Evolutionary conservation across 169 alveolate species (phyloP), one percentile per base, ranked within the genome.

Genomic region (Cryptosporidium xiaoi): DNA sequence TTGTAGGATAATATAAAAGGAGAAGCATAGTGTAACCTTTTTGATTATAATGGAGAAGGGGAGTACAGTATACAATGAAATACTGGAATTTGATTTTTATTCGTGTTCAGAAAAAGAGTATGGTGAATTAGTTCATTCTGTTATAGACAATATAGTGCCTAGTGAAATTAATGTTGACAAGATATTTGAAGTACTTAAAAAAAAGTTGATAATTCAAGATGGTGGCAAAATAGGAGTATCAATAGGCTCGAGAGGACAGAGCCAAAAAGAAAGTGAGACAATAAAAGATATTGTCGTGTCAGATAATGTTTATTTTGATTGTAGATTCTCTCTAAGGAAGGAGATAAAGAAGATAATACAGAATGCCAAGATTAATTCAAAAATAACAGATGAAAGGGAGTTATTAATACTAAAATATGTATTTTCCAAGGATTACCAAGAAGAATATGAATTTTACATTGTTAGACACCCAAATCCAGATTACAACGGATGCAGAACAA

Each of bases 401-500:
- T 24, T 77, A 3, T 60, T 56, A 0, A 18, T 77, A 34, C 31
- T 77, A 15, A 60, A 34, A 33, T 60, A 56, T 60, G 71, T 77
- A 8, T 77, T 77, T 44, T 60, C 69, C 7, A 15, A 60, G 8
- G 48, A 3, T 8, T 40, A 3, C 48, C 69, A 34, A n/a, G 27
- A 69, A 33, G 83, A 53, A 6, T 53, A 69, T 34, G 83, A 69
- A 12, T 18, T 77, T 36, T 77, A 24, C 27, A 60, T 77, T 13
- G 44, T 77, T 10, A 77, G 27, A 40, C 87, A 77, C 29, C 87
- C 87, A 40, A 77, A 40, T 77, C 24, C 36, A n/a, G 87, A 77
- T 29, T 60, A 44, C 20, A 77, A 77, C 50, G 65, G 71, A 4
- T 60, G 69, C 27, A 77, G 87, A 44, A 77, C 87, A 29, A 58